Evolutionary conservation across 768 basidiomycete species (phyloP), one percentile per base, ranked within the genome.

Genomic region (Floccularia luteovirens): DNA sequence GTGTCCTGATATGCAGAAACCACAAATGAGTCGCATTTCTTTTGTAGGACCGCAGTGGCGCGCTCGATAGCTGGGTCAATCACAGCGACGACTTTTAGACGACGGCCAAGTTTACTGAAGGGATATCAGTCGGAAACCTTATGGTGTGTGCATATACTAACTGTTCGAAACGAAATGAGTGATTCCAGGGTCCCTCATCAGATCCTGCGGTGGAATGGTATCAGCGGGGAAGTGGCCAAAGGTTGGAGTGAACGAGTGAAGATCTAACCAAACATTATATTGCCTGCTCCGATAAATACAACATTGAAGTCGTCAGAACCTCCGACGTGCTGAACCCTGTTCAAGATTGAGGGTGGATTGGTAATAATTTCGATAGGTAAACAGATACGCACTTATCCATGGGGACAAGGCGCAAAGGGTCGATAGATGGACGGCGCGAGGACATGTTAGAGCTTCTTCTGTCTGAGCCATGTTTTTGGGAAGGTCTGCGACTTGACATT

Each of bases 1-100:
- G 94, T 96, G 54, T 89, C 75, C 52, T 84, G 76, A 65, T 99
- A 99, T 12, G 94, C 92, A 25, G 87, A 88, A 44, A 84, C 76
- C 63, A 96, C 92, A 71, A 93, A 92, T 11, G 88, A 87, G 53
- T 84, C 84, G 56, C 89, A 79, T 71, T 97, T 97, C 67, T 88
- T 84, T 57, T 82, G 73, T 45, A 99, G 79, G 24, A 85, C 83
- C 17, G 79, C 67, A 12, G 72, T 67, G 16, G 91, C 89, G 45
- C 90, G 89, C 31, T 88, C 83, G 42, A 78, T 70, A 19, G 79
- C 82, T 14, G 94, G 94, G 60, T 99, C 94, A 55, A 99, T 82
- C 43, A 99, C 70, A 19, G 90, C 94, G 46, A 93, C 79, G 42
- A 99, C 90, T 60, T 94, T 97, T 61, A 98, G 86, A 48, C 94